phyloP scores from a whole-genome alignment of 495 filamentous ascomycete genomes.

The Podospora pseudopauciseta region DNA sequence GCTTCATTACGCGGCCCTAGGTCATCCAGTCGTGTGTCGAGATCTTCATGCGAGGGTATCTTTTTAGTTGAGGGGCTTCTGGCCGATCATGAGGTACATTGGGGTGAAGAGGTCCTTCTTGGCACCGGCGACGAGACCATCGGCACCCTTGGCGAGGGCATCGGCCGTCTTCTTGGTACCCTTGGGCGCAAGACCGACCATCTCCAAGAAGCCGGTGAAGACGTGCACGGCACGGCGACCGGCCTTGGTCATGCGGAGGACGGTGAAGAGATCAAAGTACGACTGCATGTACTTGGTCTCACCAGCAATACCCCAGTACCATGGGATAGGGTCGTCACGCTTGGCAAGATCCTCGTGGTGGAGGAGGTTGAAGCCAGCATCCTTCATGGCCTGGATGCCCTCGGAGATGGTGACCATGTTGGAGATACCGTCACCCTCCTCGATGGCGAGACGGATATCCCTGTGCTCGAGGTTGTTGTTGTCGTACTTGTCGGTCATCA shows the following conservation, averaged over 20 bases:
- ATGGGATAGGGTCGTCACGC: constrained; percentile 72
- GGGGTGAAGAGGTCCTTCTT: constrained; percentile 94
- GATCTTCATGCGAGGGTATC: not conserved
- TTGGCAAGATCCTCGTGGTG: constrained; percentile 89
- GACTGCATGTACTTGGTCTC: constrained; percentile 75
- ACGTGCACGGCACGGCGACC: constrained; percentile 73
- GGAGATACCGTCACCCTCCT: constrained; percentile 94
- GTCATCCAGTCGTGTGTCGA: constrained; percentile 16
- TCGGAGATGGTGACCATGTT: constrained; percentile 95
- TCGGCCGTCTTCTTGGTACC: constrained; percentile 97
- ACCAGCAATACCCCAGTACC: constrained; percentile 92
- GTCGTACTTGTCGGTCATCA: constrained; percentile 97
- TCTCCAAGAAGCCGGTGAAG: constrained; percentile 77
- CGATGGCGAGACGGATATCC: constrained; percentile 88
- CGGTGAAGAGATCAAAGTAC: constrained; percentile 75
- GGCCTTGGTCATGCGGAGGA: constrained; percentile 85
- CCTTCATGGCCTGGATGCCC: constrained; percentile 78
- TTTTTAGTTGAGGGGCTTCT: constrained; percentile 64
- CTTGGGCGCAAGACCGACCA: constrained; percentile 65
- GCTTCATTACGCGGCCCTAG: constrained; percentile 22
- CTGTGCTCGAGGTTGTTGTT: constrained; percentile 84
- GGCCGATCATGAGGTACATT: constrained; percentile 97
- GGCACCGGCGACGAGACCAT: constrained; percentile 85
- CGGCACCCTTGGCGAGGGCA: constrained; percentile 75
- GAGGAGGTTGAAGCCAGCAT: constrained; percentile 81